These are phyloP conservation scores for Debaryomyces subglobosus DNA, from an alignment of 1,139 yeast species.

Conservation along the genomic window DNA sequence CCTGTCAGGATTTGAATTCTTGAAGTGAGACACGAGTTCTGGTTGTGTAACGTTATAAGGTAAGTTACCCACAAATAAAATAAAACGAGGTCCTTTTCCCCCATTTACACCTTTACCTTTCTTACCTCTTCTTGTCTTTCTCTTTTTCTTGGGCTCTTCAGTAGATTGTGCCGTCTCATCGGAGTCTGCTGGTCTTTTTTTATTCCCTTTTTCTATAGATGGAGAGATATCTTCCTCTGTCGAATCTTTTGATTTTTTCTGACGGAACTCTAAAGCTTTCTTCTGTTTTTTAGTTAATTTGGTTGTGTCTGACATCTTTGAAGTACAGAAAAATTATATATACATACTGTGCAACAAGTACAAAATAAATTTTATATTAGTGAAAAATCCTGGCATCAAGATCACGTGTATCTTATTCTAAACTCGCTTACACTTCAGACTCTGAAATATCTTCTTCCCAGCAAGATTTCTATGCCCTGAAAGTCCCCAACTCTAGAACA, in stretches of 20 bases:
- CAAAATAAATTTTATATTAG: background rate
- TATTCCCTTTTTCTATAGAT: conserved; percentile 23
- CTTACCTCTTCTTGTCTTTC: conserved; percentile 79
- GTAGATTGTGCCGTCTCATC: conserved; percentile 23
- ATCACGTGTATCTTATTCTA: too few relatives aligned
- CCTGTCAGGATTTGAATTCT: conserved; percentile 69
- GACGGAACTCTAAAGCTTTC: conserved; percentile 74
- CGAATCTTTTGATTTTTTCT: conserved; percentile 39
- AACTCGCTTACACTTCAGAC: too few relatives aligned
- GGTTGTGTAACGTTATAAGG: conserved; percentile 71
- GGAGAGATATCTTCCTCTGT: conserved; percentile 18
- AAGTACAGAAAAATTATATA: background rate
- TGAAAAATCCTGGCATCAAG: background rate
- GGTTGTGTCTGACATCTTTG: conserved; percentile 9
- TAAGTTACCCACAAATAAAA: conserved; percentile 89
- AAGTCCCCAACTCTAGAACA: too few relatives aligned
- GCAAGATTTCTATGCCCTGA: too few relatives aligned
- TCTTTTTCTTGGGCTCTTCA: conserved; percentile 56
- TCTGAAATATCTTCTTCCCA: too few relatives aligned
- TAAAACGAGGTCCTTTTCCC: conserved; percentile 68
- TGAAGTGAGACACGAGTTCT: conserved; percentile 74
- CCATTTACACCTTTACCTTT: conserved; percentile 59
- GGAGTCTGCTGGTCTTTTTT: conserved; percentile 15
- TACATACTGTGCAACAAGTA: background rate
- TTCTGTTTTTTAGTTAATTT: conserved; percentile 74